Evolutionary conservation across 495 filamentous ascomycete genomes (phyloP), one percentile per base, ranked within the genome.

Genomic region (Viridothelium virens): DNA sequence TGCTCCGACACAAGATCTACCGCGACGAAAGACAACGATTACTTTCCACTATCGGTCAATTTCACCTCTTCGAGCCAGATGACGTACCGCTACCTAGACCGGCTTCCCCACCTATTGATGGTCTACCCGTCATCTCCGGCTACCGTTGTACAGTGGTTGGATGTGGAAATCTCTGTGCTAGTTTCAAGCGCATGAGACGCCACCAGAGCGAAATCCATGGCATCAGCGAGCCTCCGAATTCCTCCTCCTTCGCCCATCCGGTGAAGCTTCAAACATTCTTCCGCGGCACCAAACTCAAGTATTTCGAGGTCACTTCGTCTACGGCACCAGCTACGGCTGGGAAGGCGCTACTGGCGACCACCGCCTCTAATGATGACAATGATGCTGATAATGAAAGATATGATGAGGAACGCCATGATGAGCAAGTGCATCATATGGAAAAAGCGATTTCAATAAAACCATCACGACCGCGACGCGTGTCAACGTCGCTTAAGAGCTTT

Each of bases 1-100:
- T 77, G 56, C 70, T 77, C 12, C 73, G 75, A 47, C 75, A 77
- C 67, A 77, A 77, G 61, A 74, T 77, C 47, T 77, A 77, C 65
- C 74, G 75, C 61, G 67, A 68, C 10, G 67, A 74, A 66, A 64
- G 72, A 67, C 69, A 74, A 47, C 64, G 53, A 37, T 63, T 77
- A 38, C 33, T 77, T 34, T 66, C 71, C 10, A 68, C 71, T 1
- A 68, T 77, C 46, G 56, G 70, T 53, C 66, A 72, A 63, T 65
- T 77, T 25, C 34, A 73, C 4, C 63, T 77, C 38, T 48, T 68
- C 25, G 74, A 75, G 36, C 72, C 74, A 25, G 69, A 75, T 63
- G 62, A 72, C 37, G 75, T 77, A 41, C 68, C 56, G 1, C 63
- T 70, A 4, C 75, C 75, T 31, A 38, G 34, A 41, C 63, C 65